Conservation (phyloP, 2,329 filamentous ascomycete genomes). For the Sporothrix sp. region DNA sequence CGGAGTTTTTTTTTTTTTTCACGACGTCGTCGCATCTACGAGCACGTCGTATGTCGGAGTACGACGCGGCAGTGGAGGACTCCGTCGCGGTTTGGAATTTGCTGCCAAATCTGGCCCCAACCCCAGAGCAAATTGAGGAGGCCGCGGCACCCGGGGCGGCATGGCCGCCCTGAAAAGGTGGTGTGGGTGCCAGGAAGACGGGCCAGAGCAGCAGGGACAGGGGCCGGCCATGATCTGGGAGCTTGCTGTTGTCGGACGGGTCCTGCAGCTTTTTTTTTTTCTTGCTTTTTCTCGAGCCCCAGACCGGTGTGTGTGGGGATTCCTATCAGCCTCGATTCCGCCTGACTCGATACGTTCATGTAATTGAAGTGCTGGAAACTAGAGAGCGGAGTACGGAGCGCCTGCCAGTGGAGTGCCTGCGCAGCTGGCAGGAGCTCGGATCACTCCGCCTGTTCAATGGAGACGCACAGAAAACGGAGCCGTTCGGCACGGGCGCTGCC, state of each 20-base stretch:
- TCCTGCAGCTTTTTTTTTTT: background rate
- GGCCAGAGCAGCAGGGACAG: background rate
- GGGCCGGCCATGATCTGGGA: background rate
- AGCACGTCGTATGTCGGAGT: too few species aligned
- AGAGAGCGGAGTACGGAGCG: background rate
- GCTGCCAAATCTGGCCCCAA: too few species aligned
- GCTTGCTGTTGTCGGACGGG: background rate
- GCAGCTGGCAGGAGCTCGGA: background rate
- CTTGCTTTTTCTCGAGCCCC: background rate
- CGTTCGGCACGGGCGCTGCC: background rate
- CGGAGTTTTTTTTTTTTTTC: background rate
- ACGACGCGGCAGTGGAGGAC: background rate
- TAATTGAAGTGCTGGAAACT: background rate
- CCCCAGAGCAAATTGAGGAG: too few species aligned
- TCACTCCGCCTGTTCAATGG: background rate
- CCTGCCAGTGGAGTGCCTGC: background rate
- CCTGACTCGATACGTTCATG: conserved; percentile 9
- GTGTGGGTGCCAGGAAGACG: background rate
- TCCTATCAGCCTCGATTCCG: background rate
- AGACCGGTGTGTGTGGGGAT: conserved; percentile 4
- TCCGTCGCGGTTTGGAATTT: too few species aligned
- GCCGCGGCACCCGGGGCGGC: background rate
- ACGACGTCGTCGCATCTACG: background rate
- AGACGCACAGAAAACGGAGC: background rate
- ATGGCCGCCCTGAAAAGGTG: background rate